Percentiles rank a stretch among this genome's conserved stretches.
Conservation (phyloP, 106 monocot species). For the Ottelia alismoides region DNA sequence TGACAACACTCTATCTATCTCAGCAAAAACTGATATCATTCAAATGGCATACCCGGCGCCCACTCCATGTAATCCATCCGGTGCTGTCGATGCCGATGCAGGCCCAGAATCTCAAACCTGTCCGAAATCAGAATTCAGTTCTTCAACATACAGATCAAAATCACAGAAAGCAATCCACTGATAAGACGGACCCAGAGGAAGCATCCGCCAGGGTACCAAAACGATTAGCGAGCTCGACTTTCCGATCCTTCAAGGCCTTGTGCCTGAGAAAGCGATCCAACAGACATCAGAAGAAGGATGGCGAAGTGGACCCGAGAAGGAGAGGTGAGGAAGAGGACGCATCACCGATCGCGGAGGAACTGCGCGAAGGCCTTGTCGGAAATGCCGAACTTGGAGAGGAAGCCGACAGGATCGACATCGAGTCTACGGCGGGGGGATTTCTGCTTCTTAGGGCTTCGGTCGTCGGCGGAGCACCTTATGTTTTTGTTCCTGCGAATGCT, state of each 20-base stretch:
- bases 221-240: conserved; percentile 29
- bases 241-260: conserved; percentile 54
- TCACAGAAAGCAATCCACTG: too few species aligned
- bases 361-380: conserved; percentile 46
- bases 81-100: conserved; percentile 58
- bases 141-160: too few species aligned
- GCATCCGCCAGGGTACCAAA: conserved; percentile 25
- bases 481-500: too few species aligned
- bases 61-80: conserved; percentile 76
- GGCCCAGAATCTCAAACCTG: conserved; percentile 53
- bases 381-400: conserved; percentile 42
- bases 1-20: too few species aligned
- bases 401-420: conserved; percentile 48
- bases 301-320: too few species aligned
- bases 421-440: neutral
- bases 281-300: too few species aligned
- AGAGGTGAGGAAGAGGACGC: too few species aligned
- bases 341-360: conserved; percentile 60
- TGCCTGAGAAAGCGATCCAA: conserved; percentile 41
- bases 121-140: too few species aligned
- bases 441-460: neutral
- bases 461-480: neutral
- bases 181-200: conserved; percentile 56
- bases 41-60: conserved; percentile 72
- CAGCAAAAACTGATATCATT: too few species aligned